Conservation (phyloP, 805 yeast genomes). For the Cyberlindnera japonica region DNA sequence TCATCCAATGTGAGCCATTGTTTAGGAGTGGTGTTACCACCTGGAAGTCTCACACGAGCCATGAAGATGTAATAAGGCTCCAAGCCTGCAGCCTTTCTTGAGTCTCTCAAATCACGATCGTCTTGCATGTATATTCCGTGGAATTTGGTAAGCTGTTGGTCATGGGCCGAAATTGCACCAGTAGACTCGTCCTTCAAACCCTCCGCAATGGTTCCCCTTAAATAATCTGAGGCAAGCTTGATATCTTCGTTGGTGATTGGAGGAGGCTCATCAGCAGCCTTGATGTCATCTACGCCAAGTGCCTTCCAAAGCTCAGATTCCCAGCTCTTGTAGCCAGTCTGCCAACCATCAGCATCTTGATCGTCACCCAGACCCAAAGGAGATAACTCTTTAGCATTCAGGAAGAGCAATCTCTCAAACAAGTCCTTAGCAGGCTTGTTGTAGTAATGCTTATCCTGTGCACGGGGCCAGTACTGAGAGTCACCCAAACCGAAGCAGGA, state of each 20-base stretch:
- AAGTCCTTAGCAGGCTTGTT: slow-evolving; percentile 87
- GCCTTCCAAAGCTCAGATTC: slow-evolving; percentile 82
- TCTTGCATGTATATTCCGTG: slow-evolving; percentile 99
- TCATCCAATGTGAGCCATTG: slow-evolving; percentile 89
- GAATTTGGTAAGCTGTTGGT: slow-evolving; percentile 93
- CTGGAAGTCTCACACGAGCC: slow-evolving; percentile 95
- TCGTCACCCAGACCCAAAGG: slow-evolving; percentile 92
- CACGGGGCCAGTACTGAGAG: slow-evolving; percentile 95
- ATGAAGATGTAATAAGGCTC: slow-evolving; percentile 97
- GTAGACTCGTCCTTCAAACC: slow-evolving; percentile 79
- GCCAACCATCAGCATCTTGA: slow-evolving; percentile 94
- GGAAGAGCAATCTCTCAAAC: slow-evolving; percentile 53
- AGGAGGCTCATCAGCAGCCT: slow-evolving; percentile 86
- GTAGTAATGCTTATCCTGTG: slow-evolving; percentile 89
- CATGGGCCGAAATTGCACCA: slow-evolving; percentile 86
- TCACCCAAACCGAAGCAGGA: slow-evolving; percentile 91
- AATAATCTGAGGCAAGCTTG: slow-evolving; percentile 78
- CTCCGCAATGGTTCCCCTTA: slow-evolving; percentile 91
- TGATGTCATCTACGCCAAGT: slow-evolving; percentile 78
- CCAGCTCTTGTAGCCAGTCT: slow-evolving; percentile 89
- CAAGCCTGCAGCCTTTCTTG: slow-evolving; percentile 84
- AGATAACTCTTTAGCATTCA: slow-evolving; percentile 71
- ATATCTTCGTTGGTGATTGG: slow-evolving; percentile 94
- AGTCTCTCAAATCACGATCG: slow-evolving; percentile 93
- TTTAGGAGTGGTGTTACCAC: slow-evolving; percentile 80